A percentile compares a stretch with the other conserved stretches of the same genome.
Evolutionary conservation across 2,329 filamentous ascomycete genomes (phyloP).

Genomic region (Lojkania enalia): DNA sequence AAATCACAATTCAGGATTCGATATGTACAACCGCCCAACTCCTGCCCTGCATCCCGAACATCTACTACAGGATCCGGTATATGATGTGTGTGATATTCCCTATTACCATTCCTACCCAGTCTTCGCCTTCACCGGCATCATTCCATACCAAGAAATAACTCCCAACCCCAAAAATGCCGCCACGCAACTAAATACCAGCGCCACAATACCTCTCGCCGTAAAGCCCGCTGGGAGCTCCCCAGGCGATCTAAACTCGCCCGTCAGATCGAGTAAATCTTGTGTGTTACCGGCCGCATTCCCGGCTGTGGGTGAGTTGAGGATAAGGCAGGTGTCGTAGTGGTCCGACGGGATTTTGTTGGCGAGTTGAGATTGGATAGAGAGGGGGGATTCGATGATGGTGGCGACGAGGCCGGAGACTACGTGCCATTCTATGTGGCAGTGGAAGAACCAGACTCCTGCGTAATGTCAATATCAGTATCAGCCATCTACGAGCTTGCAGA

Average conservation of each 20-base stretch:
- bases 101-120: too few species aligned
- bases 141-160: constrained; percentile 69
- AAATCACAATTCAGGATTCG: too few species aligned
- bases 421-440: constrained; percentile 44
- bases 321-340: constrained; percentile 63
- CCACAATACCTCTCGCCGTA: constrained; percentile 70
- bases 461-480: too few species aligned
- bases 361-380: constrained; percentile 60
- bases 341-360: constrained; percentile 63
- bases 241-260: constrained; percentile 57
- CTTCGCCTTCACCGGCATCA: constrained; percentile 38
- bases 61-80: too few species aligned
- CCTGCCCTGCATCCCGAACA: too few species aligned
- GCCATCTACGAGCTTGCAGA: too few species aligned
- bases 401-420: constrained; percentile 54
- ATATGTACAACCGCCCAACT: too few species aligned
- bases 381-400: constrained; percentile 56
- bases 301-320: constrained; percentile 52
- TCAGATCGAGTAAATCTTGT: constrained; percentile 60
- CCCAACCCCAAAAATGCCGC: constrained; percentile 69
- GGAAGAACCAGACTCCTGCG: constrained; percentile 44
- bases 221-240: constrained; percentile 68
- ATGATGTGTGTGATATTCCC: too few species aligned
- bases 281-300: constrained; percentile 80
- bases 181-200: constrained; percentile 72